Base-by-base conservation (phyloP, 441 rosid genomes). In the Sinapis alba region DNA sequence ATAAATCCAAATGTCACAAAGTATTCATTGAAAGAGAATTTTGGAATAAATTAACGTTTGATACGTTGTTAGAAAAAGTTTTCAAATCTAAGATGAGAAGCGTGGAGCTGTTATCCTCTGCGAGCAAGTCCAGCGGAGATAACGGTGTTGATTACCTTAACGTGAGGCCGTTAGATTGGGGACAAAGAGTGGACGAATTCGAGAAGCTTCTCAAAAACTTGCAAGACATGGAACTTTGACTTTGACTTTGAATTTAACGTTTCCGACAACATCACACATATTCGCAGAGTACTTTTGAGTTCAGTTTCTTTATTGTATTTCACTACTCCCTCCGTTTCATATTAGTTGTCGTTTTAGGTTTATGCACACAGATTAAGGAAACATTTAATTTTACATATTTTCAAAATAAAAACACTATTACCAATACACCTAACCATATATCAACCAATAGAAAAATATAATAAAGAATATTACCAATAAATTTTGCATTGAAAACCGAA, bases 111-210 rank as follows among this genome's bases (percentile, higher is more conserved):
- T 73, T 24, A 53, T 50, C 77, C 19, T 74, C 89, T 18, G 71
- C 81, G 10, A 74, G 36, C 21, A 41, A 54, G 15, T 70, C 23
- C 73, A 34, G 70, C 3, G 82, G 32, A 41, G 83, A 72, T 59
- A 77, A 73, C 30, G 78, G 16, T 15, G 65, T 62, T 47, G 80
- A 85, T 75, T 66, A 73, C 68, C 65, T 70, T 71, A 78, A 82
- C 50, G 86, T 84, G 41, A 88, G 59, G 83, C 84, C 93, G 41
- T 50, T 91, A 75, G 87, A 83, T 43, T 93, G 97, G 98, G 83
- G 72, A 2, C 68, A 38, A 0, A 82, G 75, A 70, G 69, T 93
- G 76, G 88, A 87, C 5, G 83, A 79, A 5, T 82, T 91, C 54
- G 92, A 90, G 60, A 76, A 81, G 81, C 84, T 89, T 74, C 85